These are phyloP conservation scores for Neurospora terricola DNA, from an alignment of 495 filamentous ascomycete species.

Conservation along the genomic window DNA sequence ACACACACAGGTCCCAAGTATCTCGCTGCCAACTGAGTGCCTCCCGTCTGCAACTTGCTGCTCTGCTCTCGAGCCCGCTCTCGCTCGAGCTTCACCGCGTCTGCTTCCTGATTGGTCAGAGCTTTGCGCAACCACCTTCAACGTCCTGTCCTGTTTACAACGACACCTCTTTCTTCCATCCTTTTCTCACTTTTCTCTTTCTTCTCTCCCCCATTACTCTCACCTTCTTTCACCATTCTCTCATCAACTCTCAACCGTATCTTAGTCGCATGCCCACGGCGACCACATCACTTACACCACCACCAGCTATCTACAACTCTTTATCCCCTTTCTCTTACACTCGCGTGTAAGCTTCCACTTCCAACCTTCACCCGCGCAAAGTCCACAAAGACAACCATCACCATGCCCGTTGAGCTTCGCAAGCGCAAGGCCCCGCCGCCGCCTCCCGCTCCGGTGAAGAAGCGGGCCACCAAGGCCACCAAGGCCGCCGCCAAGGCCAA, in stretches of 20 bases:
- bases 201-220: neutral
- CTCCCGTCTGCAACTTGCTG: neutral
- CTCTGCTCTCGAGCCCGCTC: neutral
- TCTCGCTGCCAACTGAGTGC: neutral
- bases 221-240: constrained; percentile 2
- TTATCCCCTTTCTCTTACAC: neutral
- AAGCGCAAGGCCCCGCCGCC: constrained; percentile 64
- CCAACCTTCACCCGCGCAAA: neutral
- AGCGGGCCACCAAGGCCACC: constrained; percentile 25
- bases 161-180: constrained; percentile 6
- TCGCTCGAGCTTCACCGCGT: constrained; percentile 7
- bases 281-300: neutral
- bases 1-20: neutral
- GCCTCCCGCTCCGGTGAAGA: constrained; percentile 36
- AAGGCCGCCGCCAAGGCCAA: constrained; percentile 33
- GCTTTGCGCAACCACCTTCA: constrained; percentile 23
- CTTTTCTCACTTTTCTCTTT: neutral
- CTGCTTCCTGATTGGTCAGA: constrained; percentile 18
- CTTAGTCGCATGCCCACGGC: neutral
- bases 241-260: neutral
- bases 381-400: constrained; percentile 2
- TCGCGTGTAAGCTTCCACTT: neutral
- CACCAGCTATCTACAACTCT: neutral
- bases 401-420: constrained; percentile 54
- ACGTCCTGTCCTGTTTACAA: constrained; percentile 26